Base-by-base conservation (phyloP, 2,329 filamentous ascomycete genomes). In the Aspergillus sergii region DNA sequence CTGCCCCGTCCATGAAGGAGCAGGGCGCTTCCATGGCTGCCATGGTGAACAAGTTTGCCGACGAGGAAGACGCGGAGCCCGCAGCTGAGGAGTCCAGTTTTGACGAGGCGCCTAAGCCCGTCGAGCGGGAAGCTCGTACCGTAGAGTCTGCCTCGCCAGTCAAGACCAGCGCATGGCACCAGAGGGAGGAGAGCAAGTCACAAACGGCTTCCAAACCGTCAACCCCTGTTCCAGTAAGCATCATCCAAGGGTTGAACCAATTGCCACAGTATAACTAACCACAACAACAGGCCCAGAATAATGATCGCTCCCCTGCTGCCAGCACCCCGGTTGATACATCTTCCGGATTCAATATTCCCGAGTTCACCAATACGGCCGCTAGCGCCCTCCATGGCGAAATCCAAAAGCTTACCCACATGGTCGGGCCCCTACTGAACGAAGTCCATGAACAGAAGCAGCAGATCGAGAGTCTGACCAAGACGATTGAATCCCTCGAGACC, bases 11-110 rank as follows among this genome's bases (percentile, higher is more conserved):
- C 1, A 87, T 96, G 80, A 90, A 89, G 66, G 92, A 96, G 66
- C 94, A 97, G 81, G 93, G 95, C 77, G 86, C 87, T 32, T 96
- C 93, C 14, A 95, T 97, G 79, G 88, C 93, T 23, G 88, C 88
- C 60, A 90, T 95, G 84, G 94, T 93, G 11, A 89, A 87, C 76
- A 96, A 92, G 79, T 97, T 92, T 79, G 90, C 93, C 70, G 93
- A 96, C 75, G 87, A 89, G 8, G 86, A 86, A n/a, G 85, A 87
- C 0, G 79, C 81, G 2, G 81, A 82, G 11, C 72, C 80, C 26
- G 84, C 85, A 2, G 83, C 89, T 54, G 90, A 92, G 62, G 85
- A 86, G 32, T 94, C 92, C 1, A 92, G 90, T 79, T 97, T 97
- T 69, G 94, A 97, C 75, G 93, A 97, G 74, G 85, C 95, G 36